Conservation (phyloP, 768 basidiomycete species). For the Calocera cornea region DNA sequence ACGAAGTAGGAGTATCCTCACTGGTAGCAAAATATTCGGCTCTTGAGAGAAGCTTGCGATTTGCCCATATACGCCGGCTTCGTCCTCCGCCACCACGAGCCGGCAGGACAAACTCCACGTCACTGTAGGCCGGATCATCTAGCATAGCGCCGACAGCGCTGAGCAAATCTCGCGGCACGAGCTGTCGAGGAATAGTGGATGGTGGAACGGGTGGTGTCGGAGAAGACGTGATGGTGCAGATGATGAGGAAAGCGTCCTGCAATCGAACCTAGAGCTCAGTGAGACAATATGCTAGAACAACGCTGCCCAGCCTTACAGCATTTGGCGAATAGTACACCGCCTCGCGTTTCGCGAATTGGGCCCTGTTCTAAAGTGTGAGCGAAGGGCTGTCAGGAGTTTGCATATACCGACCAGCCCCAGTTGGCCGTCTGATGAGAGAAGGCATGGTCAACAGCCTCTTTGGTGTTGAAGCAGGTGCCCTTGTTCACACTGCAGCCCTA, state of each 20-base stretch:
- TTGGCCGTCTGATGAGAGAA: conserved; percentile 67
- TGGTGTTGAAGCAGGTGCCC: conserved; percentile 42
- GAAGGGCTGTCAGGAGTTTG: background rate
- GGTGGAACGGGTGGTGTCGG: conserved; percentile 38
- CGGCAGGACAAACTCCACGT: conserved; percentile 68
- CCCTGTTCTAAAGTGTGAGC: conserved; percentile 30
- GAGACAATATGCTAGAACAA: background rate
- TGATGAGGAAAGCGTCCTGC: conserved; percentile 58
- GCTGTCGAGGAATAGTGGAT: conserved; percentile 33
- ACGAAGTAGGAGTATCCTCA: conserved; percentile 21
- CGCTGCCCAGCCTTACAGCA: conserved; percentile 24
- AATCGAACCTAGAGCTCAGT: conserved; percentile 19
- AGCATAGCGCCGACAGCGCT: conserved; percentile 60
- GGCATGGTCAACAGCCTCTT: conserved; percentile 71
- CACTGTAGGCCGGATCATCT: conserved; percentile 73
- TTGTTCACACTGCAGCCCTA: conserved; percentile 31
- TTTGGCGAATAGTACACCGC: conserved; percentile 46
- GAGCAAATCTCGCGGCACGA: conserved; percentile 53
- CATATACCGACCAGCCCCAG: conserved; percentile 56
- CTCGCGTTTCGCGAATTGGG: conserved; percentile 68
- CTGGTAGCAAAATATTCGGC: conserved; percentile 71
- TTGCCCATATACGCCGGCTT: conserved; percentile 46
- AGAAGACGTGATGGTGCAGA: conserved; percentile 63
- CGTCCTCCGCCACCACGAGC: conserved; percentile 24
- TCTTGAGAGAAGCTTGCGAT: conserved; percentile 49